These are phyloP conservation scores for Plasmodium reichenowi DNA, from an alignment of 169 alveolate genomes.

Conservation along the genomic window DNA sequence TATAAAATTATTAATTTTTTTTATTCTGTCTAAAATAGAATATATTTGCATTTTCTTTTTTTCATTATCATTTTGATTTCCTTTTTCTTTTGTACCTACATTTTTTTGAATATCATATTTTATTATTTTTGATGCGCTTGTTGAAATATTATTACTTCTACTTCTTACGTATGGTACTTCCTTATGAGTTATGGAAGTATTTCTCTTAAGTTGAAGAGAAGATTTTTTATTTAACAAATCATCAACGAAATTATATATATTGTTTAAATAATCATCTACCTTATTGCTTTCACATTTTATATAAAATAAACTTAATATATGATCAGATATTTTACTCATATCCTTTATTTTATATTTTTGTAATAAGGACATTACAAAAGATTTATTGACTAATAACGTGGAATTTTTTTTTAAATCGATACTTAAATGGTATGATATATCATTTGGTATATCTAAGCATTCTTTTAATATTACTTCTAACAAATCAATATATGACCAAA, in stretches of 20 bases:
- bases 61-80: conserved; percentile 3
- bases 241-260: conserved; percentile 22
- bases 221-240: conserved; percentile 30
- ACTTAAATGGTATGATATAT: conserved; percentile 19
- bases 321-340: conserved; percentile 31
- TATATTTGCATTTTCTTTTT: conserved; percentile 17
- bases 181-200: neutral
- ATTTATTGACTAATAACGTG: conserved; percentile 20
- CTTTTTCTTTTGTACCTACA: neutral
- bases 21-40: conserved; percentile 45
- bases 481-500: conserved; percentile 69
- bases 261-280: conserved; percentile 62
- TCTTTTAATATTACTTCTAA: conserved; percentile 50
- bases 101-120: neutral
- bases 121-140: neutral
- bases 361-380: conserved; percentile 11
- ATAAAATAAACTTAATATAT: conserved; percentile 40
- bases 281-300: conserved; percentile 62
- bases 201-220: neutral
- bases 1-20: conserved; percentile 66
- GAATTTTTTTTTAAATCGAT: conserved; percentile 52
- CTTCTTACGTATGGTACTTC: neutral
- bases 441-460: conserved; percentile 51
- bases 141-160: neutral
- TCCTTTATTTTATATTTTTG: conserved; percentile 53